Percentiles rank a stretch among this genome's conserved stretches.
Conservation (phyloP, 2,329 filamentous ascomycete species). For the Trichoderma breve region DNA sequence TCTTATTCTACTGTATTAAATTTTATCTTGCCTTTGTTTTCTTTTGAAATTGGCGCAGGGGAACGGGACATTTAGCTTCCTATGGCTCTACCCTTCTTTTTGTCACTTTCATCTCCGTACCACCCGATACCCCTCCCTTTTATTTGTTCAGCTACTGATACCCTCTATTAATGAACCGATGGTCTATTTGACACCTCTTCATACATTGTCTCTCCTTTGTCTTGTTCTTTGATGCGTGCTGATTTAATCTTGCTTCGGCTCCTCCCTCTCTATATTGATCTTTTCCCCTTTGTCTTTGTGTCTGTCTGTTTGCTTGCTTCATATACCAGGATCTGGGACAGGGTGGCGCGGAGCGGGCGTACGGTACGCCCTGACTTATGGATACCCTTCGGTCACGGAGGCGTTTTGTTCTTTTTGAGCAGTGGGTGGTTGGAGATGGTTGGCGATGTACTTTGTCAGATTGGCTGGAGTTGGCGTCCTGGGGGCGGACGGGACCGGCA, state of each 20-base stretch:
- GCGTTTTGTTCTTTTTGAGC: constrained; percentile 16
- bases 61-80: not conserved
- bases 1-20: not conserved
- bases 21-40: constrained; percentile 1
- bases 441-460: not conserved
- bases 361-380: constrained; percentile 16
- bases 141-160: constrained; percentile 1
- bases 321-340: constrained; percentile 19
- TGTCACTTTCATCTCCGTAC: not conserved
- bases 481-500: not conserved
- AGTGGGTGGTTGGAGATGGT: not conserved
- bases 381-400: constrained; percentile 19
- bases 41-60: not conserved
- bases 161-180: constrained; percentile 16
- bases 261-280: not conserved
- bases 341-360: constrained; percentile 21
- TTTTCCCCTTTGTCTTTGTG: not conserved
- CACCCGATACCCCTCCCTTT: constrained; percentile 13
- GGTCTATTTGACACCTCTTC: not conserved
- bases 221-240: not conserved
- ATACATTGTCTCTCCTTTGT: constrained; percentile 17
- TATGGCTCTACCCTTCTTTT: not conserved
- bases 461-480: not conserved
- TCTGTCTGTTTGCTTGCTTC: constrained; percentile 14
- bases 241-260: not conserved